phyloP scores from a whole-genome alignment of 2,329 filamentous ascomycete species.

The Aspergillus phoenicis region DNA sequence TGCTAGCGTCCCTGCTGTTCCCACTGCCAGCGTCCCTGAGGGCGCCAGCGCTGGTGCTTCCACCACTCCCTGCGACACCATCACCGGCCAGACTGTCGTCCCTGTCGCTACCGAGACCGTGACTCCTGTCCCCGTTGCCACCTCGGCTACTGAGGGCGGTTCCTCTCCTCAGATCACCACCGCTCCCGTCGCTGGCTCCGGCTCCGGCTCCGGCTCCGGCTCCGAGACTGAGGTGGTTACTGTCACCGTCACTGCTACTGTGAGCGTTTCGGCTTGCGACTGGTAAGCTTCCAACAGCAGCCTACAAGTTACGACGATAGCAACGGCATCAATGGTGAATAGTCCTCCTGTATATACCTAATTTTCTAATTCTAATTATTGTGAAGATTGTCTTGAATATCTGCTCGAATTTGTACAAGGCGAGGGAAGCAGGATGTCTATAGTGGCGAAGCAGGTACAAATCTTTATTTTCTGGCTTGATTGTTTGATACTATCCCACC shows the following conservation, averaged over 20 bases:
- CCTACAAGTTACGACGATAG: slow-evolving; percentile 26
- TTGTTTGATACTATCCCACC: slow-evolving; percentile 17
- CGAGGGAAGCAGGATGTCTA: neutral
- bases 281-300: slow-evolving; percentile 11
- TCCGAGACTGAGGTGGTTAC: slow-evolving; percentile 22
- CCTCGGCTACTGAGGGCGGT: slow-evolving; percentile 12
- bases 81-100: slow-evolving; percentile 15
- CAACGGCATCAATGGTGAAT: slow-evolving; percentile 27
- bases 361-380: slow-evolving; percentile 37
- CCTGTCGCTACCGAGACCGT: slow-evolving; percentile 16
- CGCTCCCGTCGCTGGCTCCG: slow-evolving; percentile 21
- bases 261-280: slow-evolving; percentile 27
- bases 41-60: neutral
- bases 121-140: slow-evolving; percentile 8
- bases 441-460: neutral
- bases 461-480: slow-evolving; percentile 17
- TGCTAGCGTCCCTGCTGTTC: slow-evolving; percentile 10
- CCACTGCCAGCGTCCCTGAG: slow-evolving; percentile 5
- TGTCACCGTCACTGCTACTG: slow-evolving; percentile 29
- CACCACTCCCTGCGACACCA: slow-evolving; percentile 20
- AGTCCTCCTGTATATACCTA: slow-evolving; percentile 36
- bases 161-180: slow-evolving; percentile 19
- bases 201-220: slow-evolving; percentile 9
- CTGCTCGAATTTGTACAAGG: slow-evolving; percentile 4
- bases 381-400: slow-evolving; percentile 13